Evolutionary conservation across 371 early-diverging fungal species (phyloP).

Genomic region (Apophysomyces ossiformis): DNA sequence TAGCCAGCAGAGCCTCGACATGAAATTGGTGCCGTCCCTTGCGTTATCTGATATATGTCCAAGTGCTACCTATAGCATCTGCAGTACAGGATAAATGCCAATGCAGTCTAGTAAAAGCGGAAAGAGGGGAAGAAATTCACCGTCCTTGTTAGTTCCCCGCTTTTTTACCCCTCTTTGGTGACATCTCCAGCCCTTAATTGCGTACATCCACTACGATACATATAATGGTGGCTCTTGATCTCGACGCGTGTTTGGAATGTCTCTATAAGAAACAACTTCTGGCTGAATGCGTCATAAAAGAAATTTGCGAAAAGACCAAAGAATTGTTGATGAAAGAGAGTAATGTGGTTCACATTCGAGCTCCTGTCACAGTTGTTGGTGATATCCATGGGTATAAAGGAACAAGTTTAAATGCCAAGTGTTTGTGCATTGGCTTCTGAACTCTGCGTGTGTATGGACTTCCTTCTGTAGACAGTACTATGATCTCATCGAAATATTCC

Average conservation of each 20-base stretch:
- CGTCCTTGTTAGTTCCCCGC: not conserved
- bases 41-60: too few species aligned
- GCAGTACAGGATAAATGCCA: too few species aligned
- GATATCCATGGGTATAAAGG: conserved; percentile 90
- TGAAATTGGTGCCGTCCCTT: too few species aligned
- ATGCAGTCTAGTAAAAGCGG: too few species aligned
- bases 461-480: conserved; percentile 83
- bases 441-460: not conserved
- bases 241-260: conserved; percentile 72
- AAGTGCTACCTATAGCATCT: too few species aligned
- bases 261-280: conserved; percentile 81
- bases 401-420: not conserved
- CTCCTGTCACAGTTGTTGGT: conserved; percentile 95
- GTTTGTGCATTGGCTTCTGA: not conserved
- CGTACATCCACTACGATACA: conserved; percentile 5
- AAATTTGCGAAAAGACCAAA: conserved; percentile 89
- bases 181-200: not conserved
- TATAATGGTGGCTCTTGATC: conserved; percentile 61
- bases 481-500: conserved; percentile 95
- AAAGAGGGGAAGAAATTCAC: too few species aligned
- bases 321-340: conserved; percentile 89
- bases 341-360: conserved; percentile 86
- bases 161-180: conserved; percentile 1
- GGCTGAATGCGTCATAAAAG: conserved; percentile 83
- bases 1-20: too few species aligned